Base-by-base conservation (phyloP, 257 asterid genomes). In the Echites panduratus region DNA sequence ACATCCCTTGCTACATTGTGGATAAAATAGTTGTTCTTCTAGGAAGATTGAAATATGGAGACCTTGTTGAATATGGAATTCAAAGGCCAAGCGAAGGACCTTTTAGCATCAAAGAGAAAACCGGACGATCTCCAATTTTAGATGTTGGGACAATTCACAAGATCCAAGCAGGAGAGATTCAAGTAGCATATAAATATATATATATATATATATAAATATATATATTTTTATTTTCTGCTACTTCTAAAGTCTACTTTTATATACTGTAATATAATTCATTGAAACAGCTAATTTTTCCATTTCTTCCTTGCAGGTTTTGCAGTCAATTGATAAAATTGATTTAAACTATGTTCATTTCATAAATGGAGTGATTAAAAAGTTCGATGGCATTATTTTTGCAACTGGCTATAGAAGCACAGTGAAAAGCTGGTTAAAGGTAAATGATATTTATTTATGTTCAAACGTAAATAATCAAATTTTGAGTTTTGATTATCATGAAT, bases 341-440 rank as follows among this genome's bases (percentile, higher is more conserved):
- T 85, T 79, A 6, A n/a, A 48, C 0, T 0, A 12, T 1, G 75
- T 88, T 2, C 69, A 70, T 13, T 90, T 90, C 73, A 17, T 2
- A 3, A 73, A 86, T 53, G 86, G 86, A 2, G 52, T 38, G 2
- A 62, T 10, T 0, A 67, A 59, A 16, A 29, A 66, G 0, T 84
- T 78, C 61, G 87, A 87, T 61, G 83, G 85, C 32, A 77, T 88
- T 24, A 20, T 90, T 53, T 84, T 90, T 58, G 90, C 92, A 48
- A 86, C 92, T 3, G 92, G 95, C 27, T 90, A 80, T 54, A 80
- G 32, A 43, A 87, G 86, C 82, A 80, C 83, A 0, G 91, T 87
- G 47, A 47, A 43, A 4, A 78, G 63, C 68, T 87, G 89, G 96
- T 84, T 89, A 11, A 69, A 80, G 89, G 89, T 80, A 71, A 0